Evolutionary conservation across 2,329 filamentous ascomycete species (phyloP).

Genomic region (Hymenoscyphus scutula): DNA sequence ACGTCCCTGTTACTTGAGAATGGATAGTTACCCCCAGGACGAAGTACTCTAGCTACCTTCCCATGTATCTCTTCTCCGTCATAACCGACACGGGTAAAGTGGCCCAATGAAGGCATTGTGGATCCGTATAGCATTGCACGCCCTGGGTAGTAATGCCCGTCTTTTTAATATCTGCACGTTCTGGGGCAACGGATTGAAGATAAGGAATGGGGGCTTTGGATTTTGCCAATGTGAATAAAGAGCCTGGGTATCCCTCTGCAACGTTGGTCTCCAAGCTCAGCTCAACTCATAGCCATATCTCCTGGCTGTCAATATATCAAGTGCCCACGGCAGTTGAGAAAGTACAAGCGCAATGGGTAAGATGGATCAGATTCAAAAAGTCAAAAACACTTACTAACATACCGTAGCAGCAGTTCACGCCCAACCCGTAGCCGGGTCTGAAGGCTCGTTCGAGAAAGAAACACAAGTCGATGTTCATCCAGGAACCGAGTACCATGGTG

Average conservation of each 20-base stretch:
- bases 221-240: slow-evolving; percentile 3
- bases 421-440: not conserved
- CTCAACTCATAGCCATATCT: not conserved
- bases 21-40: too few species aligned
- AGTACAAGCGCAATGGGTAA: not conserved
- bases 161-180: not conserved
- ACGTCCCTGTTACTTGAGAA: too few species aligned
- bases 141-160: not conserved
- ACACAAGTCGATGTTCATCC: slow-evolving; percentile 15
- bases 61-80: not conserved
- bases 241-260: not conserved
- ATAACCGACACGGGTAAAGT: not conserved
- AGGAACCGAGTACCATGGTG: not conserved
- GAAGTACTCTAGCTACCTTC: too few species aligned
- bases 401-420: not conserved
- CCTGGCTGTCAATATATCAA: not conserved
- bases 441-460: slow-evolving; percentile 22
- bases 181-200: not conserved
- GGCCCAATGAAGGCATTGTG: not conserved
- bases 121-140: not conserved
- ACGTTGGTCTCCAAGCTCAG: not conserved
- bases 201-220: not conserved
- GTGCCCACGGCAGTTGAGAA: not conserved
- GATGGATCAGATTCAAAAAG: not conserved
- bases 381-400: not conserved